Conservation (phyloP, 2,329 filamentous ascomycete species). For the Dactylella cylindrospora region DNA sequence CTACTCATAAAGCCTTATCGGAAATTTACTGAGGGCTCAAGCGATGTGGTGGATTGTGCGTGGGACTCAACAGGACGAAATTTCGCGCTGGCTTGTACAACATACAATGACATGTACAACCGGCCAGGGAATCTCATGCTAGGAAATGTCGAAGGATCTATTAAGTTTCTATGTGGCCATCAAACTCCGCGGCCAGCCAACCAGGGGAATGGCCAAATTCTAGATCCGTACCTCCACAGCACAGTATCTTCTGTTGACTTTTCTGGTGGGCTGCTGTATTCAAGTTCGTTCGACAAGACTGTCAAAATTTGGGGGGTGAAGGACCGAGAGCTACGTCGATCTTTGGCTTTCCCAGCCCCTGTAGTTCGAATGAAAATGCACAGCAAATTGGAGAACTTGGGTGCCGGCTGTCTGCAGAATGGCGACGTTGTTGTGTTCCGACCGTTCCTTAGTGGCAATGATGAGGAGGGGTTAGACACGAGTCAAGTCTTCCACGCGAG, state of each 20-base stretch:
- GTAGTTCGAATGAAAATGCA: slow-evolving; percentile 34
- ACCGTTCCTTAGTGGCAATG: neutral
- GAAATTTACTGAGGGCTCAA: slow-evolving; percentile 46
- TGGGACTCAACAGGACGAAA: slow-evolving; percentile 45
- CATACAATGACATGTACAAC: slow-evolving; percentile 47
- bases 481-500: slow-evolving; percentile 10
- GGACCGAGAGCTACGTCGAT: slow-evolving; percentile 20
- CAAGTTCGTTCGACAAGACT: slow-evolving; percentile 45
- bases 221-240: slow-evolving; percentile 44
- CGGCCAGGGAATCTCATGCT: slow-evolving; percentile 48
- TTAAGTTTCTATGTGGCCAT: slow-evolving; percentile 47
- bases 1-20: slow-evolving; percentile 42
- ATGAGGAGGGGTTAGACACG: neutral
- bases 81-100: slow-evolving; percentile 45
- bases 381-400: slow-evolving; percentile 10
- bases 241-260: slow-evolving; percentile 47
- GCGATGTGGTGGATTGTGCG: slow-evolving; percentile 47
- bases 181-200: slow-evolving; percentile 29
- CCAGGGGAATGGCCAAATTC: slow-evolving; percentile 27
- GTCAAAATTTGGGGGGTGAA: slow-evolving; percentile 47
- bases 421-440: slow-evolving; percentile 45
- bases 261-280: slow-evolving; percentile 44
- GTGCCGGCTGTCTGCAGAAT: slow-evolving; percentile 35
- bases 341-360: slow-evolving; percentile 16
- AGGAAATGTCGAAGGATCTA: slow-evolving; percentile 36